phyloP scores from a whole-genome alignment of 441 rosid species.

The Macaranga tanarius region DNA sequence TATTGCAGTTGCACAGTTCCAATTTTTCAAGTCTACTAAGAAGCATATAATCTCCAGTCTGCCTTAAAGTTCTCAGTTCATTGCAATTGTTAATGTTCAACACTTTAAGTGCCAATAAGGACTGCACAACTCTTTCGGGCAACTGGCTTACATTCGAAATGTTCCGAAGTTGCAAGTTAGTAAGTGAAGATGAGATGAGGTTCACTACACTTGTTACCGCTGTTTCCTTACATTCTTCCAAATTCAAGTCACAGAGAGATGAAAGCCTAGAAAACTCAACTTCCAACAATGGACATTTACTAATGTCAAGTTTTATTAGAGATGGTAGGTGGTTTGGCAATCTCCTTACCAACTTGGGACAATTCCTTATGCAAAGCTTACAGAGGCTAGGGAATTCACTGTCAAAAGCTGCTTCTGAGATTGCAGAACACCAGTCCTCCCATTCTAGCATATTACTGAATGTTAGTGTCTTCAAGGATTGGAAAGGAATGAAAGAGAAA shows the following conservation, averaged over 20 bases:
- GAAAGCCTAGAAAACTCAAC: background rate
- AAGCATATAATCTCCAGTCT: background rate
- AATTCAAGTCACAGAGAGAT: background rate
- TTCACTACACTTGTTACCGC: background rate
- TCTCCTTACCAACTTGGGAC: slow-evolving; percentile 12
- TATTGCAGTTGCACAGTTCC: background rate
- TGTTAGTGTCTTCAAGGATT: slow-evolving; percentile 6
- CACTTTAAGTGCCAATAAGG: slow-evolving; percentile 8
- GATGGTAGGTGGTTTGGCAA: slow-evolving; percentile 11
- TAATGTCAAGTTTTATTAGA: slow-evolving; percentile 6
- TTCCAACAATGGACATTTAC: slow-evolving; percentile 11
- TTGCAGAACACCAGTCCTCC: slow-evolving; percentile 16
- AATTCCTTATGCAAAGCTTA: slow-evolving; percentile 18
- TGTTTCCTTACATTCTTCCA: slow-evolving; percentile 16
- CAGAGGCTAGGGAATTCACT: slow-evolving; percentile 25
- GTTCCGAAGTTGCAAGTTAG: slow-evolving; percentile 5
- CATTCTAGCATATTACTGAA: slow-evolving; percentile 13
- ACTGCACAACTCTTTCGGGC: background rate
- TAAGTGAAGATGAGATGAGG: background rate
- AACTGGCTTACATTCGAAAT: background rate
- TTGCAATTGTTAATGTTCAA: background rate
- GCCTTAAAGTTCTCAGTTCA: background rate
- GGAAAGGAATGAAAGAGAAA: slow-evolving; percentile 2
- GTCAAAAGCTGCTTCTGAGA: background rate
- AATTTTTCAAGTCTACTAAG: background rate